Base-by-base conservation (phyloP, 192 early-diverging fungal species). In the Ambispora gerdemannii region DNA sequence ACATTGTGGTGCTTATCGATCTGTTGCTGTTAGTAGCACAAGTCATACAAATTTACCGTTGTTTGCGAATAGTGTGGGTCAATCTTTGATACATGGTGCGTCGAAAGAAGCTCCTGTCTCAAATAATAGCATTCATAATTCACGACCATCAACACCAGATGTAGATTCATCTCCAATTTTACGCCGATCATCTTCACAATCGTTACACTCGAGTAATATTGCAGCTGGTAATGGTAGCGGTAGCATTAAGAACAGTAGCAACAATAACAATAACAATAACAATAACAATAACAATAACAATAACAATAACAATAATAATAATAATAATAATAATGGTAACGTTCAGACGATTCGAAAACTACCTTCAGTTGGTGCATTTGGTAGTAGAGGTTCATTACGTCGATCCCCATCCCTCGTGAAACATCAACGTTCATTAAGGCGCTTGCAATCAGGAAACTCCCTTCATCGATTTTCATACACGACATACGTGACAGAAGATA, bases 1-100 rank as follows among this genome's bases (percentile, higher is more conserved):
- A 38, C 88, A 90, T 33, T 88, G 89, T 31, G 91, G 91, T 25
- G 86, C 89, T 22, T 93, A 93, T 71, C 88, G 91, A 22, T 91
- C 91, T 17, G 83, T 92, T 25, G 85, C 87, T 24, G 85, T 89
- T 19, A 87, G 76, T 63, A 81, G 83, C 19, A 79, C 79, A 20
- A 74, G 78, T 13, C 67, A 81, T 30, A 80, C 77, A 35, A 75
- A 59, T 10, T 74, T 81, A 31, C 80, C 80, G 7, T 47, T 76
- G 51, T 76, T 76, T 49, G 77, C 77, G 34, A 76, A 72, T 34
- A 74, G 75, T 19, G 17, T 68, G 22, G 75, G 68, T 20, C 68
- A 76, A 15, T 38, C 33, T 1, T 60, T 49, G 62, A 17, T 31
- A 50, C 55, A 58, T 1, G 24, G 8, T 13, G 6, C 53, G 20